Evolutionary conservation across 805 yeast genomes (phyloP), one percentile per base, ranked within the genome.

Genomic region (Candida quercuum): DNA sequence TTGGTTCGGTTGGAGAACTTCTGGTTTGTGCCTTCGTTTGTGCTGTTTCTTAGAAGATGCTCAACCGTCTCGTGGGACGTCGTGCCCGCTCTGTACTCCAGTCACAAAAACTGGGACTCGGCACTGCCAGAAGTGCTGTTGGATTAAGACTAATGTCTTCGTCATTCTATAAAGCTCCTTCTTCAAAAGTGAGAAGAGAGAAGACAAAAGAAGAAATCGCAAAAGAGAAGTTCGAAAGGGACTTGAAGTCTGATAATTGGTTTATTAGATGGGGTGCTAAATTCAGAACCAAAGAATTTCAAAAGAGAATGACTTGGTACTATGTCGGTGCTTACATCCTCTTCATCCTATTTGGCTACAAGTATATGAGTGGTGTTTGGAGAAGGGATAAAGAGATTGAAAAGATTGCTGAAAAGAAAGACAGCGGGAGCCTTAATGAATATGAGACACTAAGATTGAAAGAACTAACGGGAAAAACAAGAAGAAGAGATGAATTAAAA

Each of bases 291-390:
- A 71, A 71, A 37, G 69, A 72, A 37, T 82, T 82, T 59, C 72
- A 75, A 42, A 77, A 72, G 49, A 71, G 72, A 35, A 67, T 82
- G 67, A 79, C 88, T 6, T 74, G 75, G 47, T 76, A 71, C 53
- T 74, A 82, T 44, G 54, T 84, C 29, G 75, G 73, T n/a, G 71
- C 76, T 3, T 82, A 82, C 54, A 66, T 67, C 2, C 62, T 72
- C 9, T 72, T 81, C 51, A 56, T 78, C 21, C 64, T 72, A 16
- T 73, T 79, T 40, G 85, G 86, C 36, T 69, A 75, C 40, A 71
- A 70, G 52, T 78, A 79, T 55, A 79, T 83, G 77, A 67, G 76
- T 48, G 83, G 81, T 50, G 57, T 82, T 35, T 83, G 74, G 56
- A 61, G 67, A 32, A 78, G 78, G 58, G 91, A 84, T 43, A 65